Evolutionary conservation across 345 rosid species (phyloP), one percentile per base, ranked within the genome.

Genomic region (Excoecaria agallocha): DNA sequence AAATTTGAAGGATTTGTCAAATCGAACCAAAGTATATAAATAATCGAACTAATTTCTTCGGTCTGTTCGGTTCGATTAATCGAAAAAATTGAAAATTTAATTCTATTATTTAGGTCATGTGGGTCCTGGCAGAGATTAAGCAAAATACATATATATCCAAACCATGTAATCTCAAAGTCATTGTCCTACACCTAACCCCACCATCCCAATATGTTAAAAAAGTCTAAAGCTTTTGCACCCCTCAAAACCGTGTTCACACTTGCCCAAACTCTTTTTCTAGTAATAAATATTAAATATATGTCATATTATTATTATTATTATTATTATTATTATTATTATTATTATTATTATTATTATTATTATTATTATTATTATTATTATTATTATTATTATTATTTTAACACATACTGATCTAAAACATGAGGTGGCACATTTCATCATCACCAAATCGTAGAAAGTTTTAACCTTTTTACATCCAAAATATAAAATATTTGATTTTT

Each of bases 201-300:
- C 81, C 78, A 3, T 24, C 60, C 56, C 68, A 25, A 43, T 37
- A 17, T 38, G 16, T 19, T 43, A 12, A 11, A 4, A 24, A 68
- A 69, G 57, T 66, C 66, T 43, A 74, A 5, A n/a, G 13, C 20
- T 52, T 39, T n/a, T 24, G 2, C 3, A 39, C 72, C 25, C 4
- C 13, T 19, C 68, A 22, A 20, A 59, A 65, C 69, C 71, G 80
- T 75, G 87, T 86, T 78, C 87, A 86, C 85, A 84, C 86, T 16
- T 16, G 6, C 24, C 5, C 75, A n/a, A 8, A 35, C 41, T 61
- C 50, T 48, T 4, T n/a, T 11, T 49, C 24, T 64, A 2, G 8
- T 16, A 16, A 3, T 39, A 8, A 56, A 56, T 56, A 6, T 6
- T 11, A n/a, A n/a, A n/a, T n/a, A n/a, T n/a, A n/a, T n/a, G n/a